A percentile compares a stretch with the other conserved stretches of the same genome.
Evolutionary conservation across 2,329 filamentous ascomycete genomes (phyloP).

Genomic region (Dothideomycetes sp.): DNA sequence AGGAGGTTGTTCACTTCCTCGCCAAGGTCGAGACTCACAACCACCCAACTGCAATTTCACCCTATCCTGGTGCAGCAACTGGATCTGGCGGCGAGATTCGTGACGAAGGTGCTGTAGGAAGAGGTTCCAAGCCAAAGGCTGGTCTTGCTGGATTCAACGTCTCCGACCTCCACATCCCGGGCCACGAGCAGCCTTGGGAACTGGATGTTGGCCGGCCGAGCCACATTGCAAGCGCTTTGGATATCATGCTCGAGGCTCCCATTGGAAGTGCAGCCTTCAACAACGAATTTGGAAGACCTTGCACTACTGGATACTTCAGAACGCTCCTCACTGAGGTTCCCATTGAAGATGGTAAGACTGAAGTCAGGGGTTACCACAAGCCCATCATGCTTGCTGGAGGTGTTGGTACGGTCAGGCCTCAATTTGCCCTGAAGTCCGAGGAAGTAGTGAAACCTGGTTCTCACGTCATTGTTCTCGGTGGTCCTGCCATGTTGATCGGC

Average conservation of each 20-base stretch:
- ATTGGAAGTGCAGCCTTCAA: slow-evolving; percentile 94
- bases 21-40: slow-evolving; percentile 98
- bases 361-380: slow-evolving; percentile 90
- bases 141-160: slow-evolving; percentile 90
- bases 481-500: slow-evolving; percentile 94
- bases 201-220: slow-evolving; percentile 77
- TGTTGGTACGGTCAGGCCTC: slow-evolving; percentile 80
- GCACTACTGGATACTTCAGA: slow-evolving; percentile 79
- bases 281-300: slow-evolving; percentile 92
- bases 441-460: slow-evolving; percentile 75
- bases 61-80: slow-evolving; percentile 85
- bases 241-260: slow-evolving; percentile 96
- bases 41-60: slow-evolving; percentile 90
- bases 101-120: slow-evolving; percentile 87
- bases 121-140: slow-evolving; percentile 86
- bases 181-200: slow-evolving; percentile 77
- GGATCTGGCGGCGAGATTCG: slow-evolving; percentile 92
- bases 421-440: slow-evolving; percentile 79
- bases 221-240: slow-evolving; percentile 86
- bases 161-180: slow-evolving; percentile 85
- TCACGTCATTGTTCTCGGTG: slow-evolving; percentile 83
- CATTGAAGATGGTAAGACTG: slow-evolving; percentile 48
- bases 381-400: slow-evolving; percentile 98
- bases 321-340: slow-evolving; percentile 67
- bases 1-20: slow-evolving; percentile 77